phyloP scores from a whole-genome alignment of 2,329 filamentous ascomycete genomes.

The Aurifilum marmelostoma region DNA sequence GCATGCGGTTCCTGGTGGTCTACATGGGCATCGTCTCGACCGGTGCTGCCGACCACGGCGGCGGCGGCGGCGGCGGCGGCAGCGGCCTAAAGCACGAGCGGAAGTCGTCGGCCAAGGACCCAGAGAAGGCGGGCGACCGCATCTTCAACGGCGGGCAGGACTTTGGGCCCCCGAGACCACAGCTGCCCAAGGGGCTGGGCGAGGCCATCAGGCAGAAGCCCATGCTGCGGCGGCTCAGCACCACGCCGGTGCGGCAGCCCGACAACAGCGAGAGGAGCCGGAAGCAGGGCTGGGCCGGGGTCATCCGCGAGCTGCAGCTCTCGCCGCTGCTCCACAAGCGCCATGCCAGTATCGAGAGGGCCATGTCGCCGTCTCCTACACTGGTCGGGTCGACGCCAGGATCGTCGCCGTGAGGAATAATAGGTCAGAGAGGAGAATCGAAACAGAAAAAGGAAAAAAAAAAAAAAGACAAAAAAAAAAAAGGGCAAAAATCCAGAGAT shows the following conservation, averaged over 20 bases:
- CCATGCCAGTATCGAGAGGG: constrained; percentile 63
- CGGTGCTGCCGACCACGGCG: constrained; percentile 34
- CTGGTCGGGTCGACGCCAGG: constrained; percentile 36
- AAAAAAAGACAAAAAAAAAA: no score
- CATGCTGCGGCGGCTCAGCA: constrained; percentile 56
- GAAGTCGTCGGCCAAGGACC: constrained; percentile 32
- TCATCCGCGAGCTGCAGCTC: constrained; percentile 64
- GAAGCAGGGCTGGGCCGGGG: constrained; percentile 63
- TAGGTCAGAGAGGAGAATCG: background rate
- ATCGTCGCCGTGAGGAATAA: constrained; percentile 24
- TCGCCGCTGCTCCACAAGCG: constrained; percentile 64
- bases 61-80: constrained; percentile 29
- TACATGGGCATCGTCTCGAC: constrained; percentile 64
- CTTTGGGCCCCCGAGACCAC: constrained; percentile 36
- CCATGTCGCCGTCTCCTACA: constrained; percentile 45
- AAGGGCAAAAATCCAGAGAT: no score
- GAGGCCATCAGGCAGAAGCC: constrained; percentile 51
- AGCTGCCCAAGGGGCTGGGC: constrained; percentile 46
- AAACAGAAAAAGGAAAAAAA: constrained; percentile 17
- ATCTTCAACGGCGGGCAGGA: constrained; percentile 33
- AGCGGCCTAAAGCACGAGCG: constrained; percentile 43
- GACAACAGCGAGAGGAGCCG: constrained; percentile 52
- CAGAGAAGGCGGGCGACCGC: constrained; percentile 36
- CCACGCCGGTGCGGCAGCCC: constrained; percentile 56
- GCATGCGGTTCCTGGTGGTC: constrained; percentile 67